A percentile compares a stretch with the other conserved stretches of the same genome.
Conservation (phyloP, 1,139 yeast genomes). For the Debaryomyces sp. region DNA sequence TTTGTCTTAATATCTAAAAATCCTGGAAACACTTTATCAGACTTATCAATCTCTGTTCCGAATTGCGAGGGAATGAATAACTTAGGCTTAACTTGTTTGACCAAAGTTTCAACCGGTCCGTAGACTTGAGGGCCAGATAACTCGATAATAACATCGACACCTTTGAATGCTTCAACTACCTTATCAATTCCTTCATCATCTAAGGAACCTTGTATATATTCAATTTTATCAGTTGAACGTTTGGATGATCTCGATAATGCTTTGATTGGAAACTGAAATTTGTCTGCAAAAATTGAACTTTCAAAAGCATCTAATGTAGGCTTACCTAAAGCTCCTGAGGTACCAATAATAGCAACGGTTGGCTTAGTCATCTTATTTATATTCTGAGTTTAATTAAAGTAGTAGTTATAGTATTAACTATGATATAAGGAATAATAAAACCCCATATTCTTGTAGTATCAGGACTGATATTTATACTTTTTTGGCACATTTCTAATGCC, state of each 20-base stretch:
- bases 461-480: too few relatives aligned
- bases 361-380: constrained; percentile 19
- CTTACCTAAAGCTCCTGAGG: constrained; percentile 54
- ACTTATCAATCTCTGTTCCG: constrained; percentile 46
- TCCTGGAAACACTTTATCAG: constrained; percentile 30
- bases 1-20: constrained; percentile 39
- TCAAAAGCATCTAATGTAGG: constrained; percentile 49
- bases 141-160: constrained; percentile 55
- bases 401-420: too few relatives aligned
- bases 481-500: too few relatives aligned
- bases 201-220: constrained; percentile 40
- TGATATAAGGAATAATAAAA: too few relatives aligned
- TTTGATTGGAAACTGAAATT: constrained; percentile 51
- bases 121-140: constrained; percentile 32
- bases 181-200: constrained; percentile 20
- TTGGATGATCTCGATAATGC: constrained; percentile 51
- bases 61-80: constrained; percentile 66
- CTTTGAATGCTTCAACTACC: constrained; percentile 37
- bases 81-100: constrained; percentile 47
- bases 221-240: constrained; percentile 38
- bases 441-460: too few relatives aligned
- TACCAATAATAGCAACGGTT: constrained; percentile 55
- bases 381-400: too few relatives aligned
- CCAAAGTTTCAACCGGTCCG: constrained; percentile 33
- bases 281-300: constrained; percentile 43